Evolutionary conservation across 1,284 basidiomycete species (phyloP), one percentile per base, ranked within the genome.

Genomic region (Leccinum fuscescens): DNA sequence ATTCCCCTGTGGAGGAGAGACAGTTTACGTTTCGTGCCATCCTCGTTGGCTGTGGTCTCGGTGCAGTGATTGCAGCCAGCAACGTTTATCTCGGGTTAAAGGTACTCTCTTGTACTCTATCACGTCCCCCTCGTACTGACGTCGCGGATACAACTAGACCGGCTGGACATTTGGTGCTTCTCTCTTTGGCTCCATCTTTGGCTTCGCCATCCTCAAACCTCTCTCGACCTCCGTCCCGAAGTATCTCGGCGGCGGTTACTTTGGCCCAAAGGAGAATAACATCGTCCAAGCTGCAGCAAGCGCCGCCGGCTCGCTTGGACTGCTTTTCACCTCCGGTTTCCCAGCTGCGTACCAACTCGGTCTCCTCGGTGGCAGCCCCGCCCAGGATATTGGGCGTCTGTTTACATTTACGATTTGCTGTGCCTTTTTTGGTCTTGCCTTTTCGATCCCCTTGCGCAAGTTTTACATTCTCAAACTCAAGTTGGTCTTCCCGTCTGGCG

Each of bases 61-160:
- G 57, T 11, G 57, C 82, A 39, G 68, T 89, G 62, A 83, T 86
- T 37, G 83, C 83, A 51, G 85, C 85, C 9, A 86, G 83, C 56
- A 87, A 88, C 70, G 82, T 89, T 60, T 89, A 89, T 69, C 82
- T 89, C 35, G 86, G 87, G 58, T 74, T 89, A 61, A 89, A 89
- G 57, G 65, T 57, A 44, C 52, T 46, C 11, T 12, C 24, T 31
- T 24, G 11, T n/a, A 22, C 3, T 27, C 17, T n/a, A n/a, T 6
- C 8, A 15, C 20, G 1, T 15, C 20, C 6, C 29, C 11, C 12
- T 33, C 50, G 6, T 20, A 14, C 7, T 53, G 14, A 56, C 27
- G 17, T n/a, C 20, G 31, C 33, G 3, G 24, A 50, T 44, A 22
- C n/a, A 11, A 6, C 2, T 24, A 66, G 76, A 87, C 86, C 3